Base-by-base conservation (phyloP, 1,284 basidiomycete genomes). In the Apiotrichum montevideense region DNA sequence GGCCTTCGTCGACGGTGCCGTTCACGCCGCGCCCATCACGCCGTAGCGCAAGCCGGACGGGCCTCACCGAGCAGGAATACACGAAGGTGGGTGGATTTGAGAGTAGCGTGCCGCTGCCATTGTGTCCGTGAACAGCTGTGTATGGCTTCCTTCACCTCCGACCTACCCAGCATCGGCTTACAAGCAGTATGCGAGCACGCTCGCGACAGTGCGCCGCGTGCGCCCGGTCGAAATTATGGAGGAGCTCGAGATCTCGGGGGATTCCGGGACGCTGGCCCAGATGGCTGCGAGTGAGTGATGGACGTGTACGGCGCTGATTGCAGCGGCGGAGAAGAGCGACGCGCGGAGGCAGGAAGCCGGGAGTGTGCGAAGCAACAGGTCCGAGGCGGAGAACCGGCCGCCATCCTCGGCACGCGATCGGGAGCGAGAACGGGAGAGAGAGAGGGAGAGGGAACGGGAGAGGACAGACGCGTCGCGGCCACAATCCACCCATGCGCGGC, bases 21-120 rank as follows among this genome's bases (percentile, higher is more conserved):
- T 74, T 74, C 57, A 74, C 72, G 2, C 72, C 72, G 44, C 65
- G 65, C 47, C 70, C 71, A 6, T 58, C 65, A 8, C 62, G 66
- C 54, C 57, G 66, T 35, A 53, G 60, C 11, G 64, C 61, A 46
- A 64, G 59, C 41, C 52, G 63, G n/a, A 49, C 58, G 5, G 62
- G 54, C 4, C 52, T 71, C 21, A 66, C 66, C 3, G 62, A 68
- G 6, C 63, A 59, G 52, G 66, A 69, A 51, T 51, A 67, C 40
- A 66, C 65, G 45, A 59, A 71, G 62, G 66, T 74, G 56, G 61
- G 69, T 68, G 7, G 37, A 39, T 39, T 13, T 21, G 21, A 21
- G 21, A 21, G 21, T 21, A 21, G 56, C 32, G 14, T 42, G 29
- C n/a, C 8, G 8, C 5, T 9, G 51, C 37, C 37, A 39, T 39